phyloP scores from a whole-genome alignment of 202 grass and related monocot genomes.

The Digitaria exilis region DNA sequence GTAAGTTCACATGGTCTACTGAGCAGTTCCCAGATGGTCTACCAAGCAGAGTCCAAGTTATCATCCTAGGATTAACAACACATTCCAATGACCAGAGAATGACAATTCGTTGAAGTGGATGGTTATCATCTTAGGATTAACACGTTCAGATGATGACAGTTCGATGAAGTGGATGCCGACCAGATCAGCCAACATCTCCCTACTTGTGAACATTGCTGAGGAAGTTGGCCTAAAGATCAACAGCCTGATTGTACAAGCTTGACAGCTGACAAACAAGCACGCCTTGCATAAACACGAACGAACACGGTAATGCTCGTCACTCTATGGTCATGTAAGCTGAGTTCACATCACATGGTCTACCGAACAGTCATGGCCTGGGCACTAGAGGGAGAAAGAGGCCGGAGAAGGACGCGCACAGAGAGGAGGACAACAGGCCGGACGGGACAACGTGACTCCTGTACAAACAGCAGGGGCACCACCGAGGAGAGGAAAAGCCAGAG shows the following conservation, averaged over 20 bases:
- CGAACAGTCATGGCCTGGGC: constrained; percentile 1
- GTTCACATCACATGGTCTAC: background rate
- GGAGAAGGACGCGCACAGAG: background rate
- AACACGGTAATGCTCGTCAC: background rate
- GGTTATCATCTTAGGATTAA: background rate
- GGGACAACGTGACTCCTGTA: constrained; percentile 3
- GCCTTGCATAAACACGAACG: background rate
- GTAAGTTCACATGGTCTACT: constrained; percentile 2
- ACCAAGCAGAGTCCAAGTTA: background rate
- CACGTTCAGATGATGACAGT: background rate
- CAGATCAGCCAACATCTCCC: background rate
- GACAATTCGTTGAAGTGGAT: no score
- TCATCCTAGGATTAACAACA: background rate
- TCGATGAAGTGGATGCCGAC: background rate
- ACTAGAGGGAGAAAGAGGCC: background rate
- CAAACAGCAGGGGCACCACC: background rate
- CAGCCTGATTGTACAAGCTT: background rate
- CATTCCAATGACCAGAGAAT: background rate
- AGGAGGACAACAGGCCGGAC: background rate
- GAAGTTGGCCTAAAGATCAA: constrained; percentile 16
- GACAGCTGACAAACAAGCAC: constrained; percentile 3
- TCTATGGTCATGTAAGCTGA: background rate
- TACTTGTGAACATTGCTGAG: background rate
- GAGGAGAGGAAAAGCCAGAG: no score
- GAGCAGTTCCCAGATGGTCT: background rate